phyloP scores from a whole-genome alignment of 768 basidiomycete genomes.

The Stropharia rugosoannulata region DNA sequence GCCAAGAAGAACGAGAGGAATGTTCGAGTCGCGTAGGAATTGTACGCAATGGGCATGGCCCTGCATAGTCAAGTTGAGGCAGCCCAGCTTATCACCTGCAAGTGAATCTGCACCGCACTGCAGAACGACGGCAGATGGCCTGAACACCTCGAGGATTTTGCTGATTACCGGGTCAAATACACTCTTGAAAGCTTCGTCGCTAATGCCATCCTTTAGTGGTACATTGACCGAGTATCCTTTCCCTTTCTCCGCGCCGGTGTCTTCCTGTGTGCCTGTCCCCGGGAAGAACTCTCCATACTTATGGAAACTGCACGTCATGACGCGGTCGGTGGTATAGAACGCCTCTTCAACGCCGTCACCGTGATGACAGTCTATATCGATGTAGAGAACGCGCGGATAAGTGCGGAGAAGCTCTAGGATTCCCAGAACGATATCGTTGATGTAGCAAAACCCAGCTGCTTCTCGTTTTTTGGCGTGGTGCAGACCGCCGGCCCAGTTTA shows the following conservation, averaged over 20 bases:
- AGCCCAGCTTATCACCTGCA: slow-evolving; percentile 92
- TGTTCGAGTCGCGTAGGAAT: slow-evolving; percentile 77
- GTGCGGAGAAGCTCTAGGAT: slow-evolving; percentile 89
- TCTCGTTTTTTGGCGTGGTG: slow-evolving; percentile 99
- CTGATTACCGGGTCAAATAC: slow-evolving; percentile 91
- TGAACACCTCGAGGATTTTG: slow-evolving; percentile 84
- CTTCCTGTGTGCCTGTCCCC: slow-evolving; percentile 82
- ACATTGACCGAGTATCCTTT: slow-evolving; percentile 91
- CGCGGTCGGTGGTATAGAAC: slow-evolving; percentile 95
- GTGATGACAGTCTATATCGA: slow-evolving; percentile 98
- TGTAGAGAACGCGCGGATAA: slow-evolving; percentile 87
- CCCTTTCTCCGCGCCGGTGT: slow-evolving; percentile 80
- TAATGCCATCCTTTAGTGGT: slow-evolving; percentile 91
- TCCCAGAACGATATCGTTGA: slow-evolving; percentile 95
- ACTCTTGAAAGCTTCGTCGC: slow-evolving; percentile 81
- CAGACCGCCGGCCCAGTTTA: slow-evolving; percentile 98
- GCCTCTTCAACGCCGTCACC: slow-evolving; percentile 99
- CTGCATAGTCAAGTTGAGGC: slow-evolving; percentile 93
- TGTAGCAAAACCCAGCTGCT: slow-evolving; percentile 98
- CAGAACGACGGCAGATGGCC: slow-evolving; percentile 84
- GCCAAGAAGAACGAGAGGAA: slow-evolving; percentile 89
- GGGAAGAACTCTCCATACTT: slow-evolving; percentile 97
- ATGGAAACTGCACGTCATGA: slow-evolving; percentile 97
- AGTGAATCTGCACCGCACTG: slow-evolving; percentile 98
- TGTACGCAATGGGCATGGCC: slow-evolving; percentile 93